Conservation (phyloP, 352 stramenopile genomes). For the Phytophthora syringae region DNA sequence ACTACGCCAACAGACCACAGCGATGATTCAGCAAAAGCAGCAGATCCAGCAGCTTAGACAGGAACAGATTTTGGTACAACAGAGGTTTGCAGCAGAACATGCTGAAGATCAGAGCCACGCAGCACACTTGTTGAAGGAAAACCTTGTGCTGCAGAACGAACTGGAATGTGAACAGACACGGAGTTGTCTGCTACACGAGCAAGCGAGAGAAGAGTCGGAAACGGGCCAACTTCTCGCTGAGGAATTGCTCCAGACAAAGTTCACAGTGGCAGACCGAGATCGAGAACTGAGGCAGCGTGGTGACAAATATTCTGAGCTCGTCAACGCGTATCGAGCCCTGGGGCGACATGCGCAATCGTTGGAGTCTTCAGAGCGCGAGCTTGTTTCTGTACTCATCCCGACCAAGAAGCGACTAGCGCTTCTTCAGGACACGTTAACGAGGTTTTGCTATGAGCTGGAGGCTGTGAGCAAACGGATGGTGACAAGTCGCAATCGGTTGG, state of each 20-base stretch:
- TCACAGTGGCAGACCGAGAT: constrained; percentile 1
- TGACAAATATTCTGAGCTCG: constrained; percentile 32
- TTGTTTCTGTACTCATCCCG: constrained; percentile 35
- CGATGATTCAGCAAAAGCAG: constrained; percentile 38
- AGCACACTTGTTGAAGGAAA: constrained; percentile 40
- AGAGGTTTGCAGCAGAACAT: constrained; percentile 12
- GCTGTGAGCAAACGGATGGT: constrained; percentile 40
- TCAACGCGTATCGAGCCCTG: constrained; percentile 19
- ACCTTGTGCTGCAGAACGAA: constrained; percentile 33
- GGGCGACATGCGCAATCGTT: constrained; percentile 29
- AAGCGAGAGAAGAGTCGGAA: constrained; percentile 17
- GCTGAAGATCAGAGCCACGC: constrained; percentile 36
- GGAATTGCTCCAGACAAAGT: constrained; percentile 25
- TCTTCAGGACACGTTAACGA: constrained; percentile 40
- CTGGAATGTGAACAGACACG: constrained; percentile 5
- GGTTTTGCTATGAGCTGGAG: constrained; percentile 44
- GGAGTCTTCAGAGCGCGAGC: constrained; percentile 41
- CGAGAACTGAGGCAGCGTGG: constrained; percentile 16
- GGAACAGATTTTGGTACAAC: not conserved
- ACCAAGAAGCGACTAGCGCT: constrained; percentile 36
- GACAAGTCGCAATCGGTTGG: constrained; percentile 39
- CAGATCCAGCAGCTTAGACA: constrained; percentile 33
- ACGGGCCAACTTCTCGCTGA: constrained; percentile 21
- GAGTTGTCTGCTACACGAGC: constrained; percentile 1
- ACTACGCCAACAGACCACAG: constrained; percentile 25